Evolutionary conservation across 441 rosid species (phyloP).

Genomic region (Arabidopsis hybrid): DNA sequence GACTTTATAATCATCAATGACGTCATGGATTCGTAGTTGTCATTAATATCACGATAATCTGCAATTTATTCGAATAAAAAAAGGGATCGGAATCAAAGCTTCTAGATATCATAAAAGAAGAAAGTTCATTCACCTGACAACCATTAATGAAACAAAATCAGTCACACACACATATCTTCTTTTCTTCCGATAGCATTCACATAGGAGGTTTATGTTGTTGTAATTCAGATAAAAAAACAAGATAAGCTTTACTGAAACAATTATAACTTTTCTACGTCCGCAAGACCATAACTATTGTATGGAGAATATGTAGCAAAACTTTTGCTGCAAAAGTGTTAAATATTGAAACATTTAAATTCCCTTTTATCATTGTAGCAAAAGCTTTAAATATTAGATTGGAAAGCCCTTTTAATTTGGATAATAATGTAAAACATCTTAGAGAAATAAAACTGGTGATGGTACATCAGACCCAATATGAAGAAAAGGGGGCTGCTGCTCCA

Average conservation of each 20-base stretch:
- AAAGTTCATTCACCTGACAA: conserved; percentile 14
- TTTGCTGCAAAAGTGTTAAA: no score
- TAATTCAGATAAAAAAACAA: not conserved
- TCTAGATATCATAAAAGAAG: conserved; percentile 30
- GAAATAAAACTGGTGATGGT: not conserved
- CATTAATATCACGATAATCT: not conserved
- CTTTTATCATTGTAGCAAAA: not conserved
- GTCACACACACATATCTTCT: not conserved
- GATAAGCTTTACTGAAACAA: not conserved
- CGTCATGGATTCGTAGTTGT: conserved; percentile 38
- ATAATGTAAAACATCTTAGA: not conserved
- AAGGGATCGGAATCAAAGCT: conserved; percentile 19
- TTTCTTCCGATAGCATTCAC: not conserved
- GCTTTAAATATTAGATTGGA: not conserved
- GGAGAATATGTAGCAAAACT: no score
- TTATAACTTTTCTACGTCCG: no score
- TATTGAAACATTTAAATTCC: no score
- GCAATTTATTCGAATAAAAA: not conserved
- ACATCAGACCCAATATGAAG: conserved; percentile 9
- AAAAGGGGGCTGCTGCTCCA: not conserved
- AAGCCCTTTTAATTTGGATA: not conserved
- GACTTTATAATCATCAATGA: conserved; percentile 39
- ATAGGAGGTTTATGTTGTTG: conserved; percentile 24
- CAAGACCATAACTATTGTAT: no score
- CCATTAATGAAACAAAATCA: conserved; percentile 16